A percentile compares a stretch with the other conserved stretches of the same genome.
phyloP scores from a whole-genome alignment of 1,139 yeast genomes.

The Saccharomyces hybrid region DNA sequence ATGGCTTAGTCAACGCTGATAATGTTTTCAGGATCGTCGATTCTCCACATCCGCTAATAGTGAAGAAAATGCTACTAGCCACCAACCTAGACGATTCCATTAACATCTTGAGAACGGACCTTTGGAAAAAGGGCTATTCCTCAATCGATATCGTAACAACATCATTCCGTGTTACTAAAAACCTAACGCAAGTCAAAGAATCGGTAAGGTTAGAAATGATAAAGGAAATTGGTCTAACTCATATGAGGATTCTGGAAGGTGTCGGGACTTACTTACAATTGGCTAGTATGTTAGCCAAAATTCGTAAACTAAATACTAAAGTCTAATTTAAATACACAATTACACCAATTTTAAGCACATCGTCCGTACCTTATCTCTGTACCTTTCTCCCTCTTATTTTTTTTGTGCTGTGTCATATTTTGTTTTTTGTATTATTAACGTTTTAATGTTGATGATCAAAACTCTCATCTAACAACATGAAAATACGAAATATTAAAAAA shows the following conservation, averaged over 20 bases:
- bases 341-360: too few relatives aligned
- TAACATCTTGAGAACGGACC: conserved; percentile 48
- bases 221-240: conserved; percentile 81
- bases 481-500: too few relatives aligned
- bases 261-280: conserved; percentile 81
- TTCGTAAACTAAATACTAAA: conserved; percentile 21
- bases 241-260: conserved; percentile 90
- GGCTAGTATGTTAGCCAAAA: conserved; percentile 71
- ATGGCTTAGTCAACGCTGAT: conserved; percentile 79
- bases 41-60: conserved; percentile 88
- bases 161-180: conserved; percentile 79
- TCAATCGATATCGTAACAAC: conserved; percentile 91
- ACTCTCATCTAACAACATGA: background rate
- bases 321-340: conserved; percentile 30
- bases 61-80: conserved; percentile 64
- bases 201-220: conserved; percentile 64
- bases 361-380: conserved; percentile 15
- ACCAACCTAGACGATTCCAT: conserved; percentile 61
- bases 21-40: conserved; percentile 95
- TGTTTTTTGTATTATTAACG: background rate
- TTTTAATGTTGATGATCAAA: background rate
- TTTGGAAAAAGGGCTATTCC: conserved; percentile 89
- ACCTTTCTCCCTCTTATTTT: background rate
- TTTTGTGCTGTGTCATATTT: background rate
- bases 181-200: conserved; percentile 61